phyloP scores from a whole-genome alignment of 768 basidiomycete genomes.

The Auricularia cornea region DNA sequence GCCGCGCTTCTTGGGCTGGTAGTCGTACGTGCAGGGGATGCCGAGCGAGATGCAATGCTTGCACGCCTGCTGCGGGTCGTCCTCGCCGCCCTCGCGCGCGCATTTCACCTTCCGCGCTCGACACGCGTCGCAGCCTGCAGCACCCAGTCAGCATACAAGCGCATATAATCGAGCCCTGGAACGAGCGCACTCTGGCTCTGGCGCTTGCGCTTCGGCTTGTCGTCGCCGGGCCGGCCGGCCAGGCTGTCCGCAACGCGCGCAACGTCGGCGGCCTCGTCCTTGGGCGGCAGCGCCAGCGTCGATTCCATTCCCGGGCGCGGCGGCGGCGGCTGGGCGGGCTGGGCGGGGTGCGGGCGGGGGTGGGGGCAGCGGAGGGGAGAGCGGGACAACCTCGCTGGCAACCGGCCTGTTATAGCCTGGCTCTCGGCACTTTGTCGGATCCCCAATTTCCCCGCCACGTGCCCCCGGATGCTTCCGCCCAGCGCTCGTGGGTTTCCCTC shows the following conservation, averaged over 20 bases:
- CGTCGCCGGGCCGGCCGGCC: neutral
- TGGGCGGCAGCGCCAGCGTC: neutral
- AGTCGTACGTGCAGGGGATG: slow-evolving; percentile 83
- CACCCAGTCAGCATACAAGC: neutral
- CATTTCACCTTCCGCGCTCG: slow-evolving; percentile 20
- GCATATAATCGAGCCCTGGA: neutral
- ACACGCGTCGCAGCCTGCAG: slow-evolving; percentile 16
- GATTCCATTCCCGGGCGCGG: neutral
- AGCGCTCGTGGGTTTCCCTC: too few relatives aligned
- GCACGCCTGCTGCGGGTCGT: slow-evolving; percentile 67
- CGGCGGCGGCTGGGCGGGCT: too few relatives aligned
- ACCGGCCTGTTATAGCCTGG: too few relatives aligned
- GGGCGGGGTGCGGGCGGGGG: neutral
- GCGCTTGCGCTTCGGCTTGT: slow-evolving; percentile 9
- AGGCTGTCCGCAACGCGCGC: neutral
- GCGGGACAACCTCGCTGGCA: neutral
- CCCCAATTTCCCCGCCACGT: too few relatives aligned
- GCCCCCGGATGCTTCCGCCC: too few relatives aligned
- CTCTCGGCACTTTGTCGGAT: too few relatives aligned
- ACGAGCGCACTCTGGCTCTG: slow-evolving; percentile 7
- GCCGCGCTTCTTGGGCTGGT: slow-evolving; percentile 88
- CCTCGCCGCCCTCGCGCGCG: slow-evolving; percentile 14
- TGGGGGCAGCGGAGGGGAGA: neutral
- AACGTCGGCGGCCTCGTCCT: neutral
- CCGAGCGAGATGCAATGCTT: slow-evolving; percentile 79